phyloP scores from a whole-genome alignment of 495 filamentous ascomycete species.

The Schizothecium vesticola region DNA sequence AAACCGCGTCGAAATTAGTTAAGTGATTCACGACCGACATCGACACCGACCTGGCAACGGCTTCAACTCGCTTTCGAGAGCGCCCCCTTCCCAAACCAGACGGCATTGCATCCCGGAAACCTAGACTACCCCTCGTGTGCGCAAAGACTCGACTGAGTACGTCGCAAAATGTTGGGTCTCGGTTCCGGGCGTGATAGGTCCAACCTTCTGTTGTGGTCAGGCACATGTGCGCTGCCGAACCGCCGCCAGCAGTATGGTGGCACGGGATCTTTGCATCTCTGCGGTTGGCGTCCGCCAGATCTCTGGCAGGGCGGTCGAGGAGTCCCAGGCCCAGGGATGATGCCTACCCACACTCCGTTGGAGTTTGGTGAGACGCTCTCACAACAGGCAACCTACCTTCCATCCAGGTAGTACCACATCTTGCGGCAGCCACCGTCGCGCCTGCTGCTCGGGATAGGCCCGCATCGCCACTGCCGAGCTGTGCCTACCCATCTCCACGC shows the following conservation, averaged over 20 bases:
- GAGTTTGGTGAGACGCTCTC: neutral
- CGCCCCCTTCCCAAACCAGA: constrained; percentile 4
- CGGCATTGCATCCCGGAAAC: neutral
- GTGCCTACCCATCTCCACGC: neutral
- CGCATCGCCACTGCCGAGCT: neutral
- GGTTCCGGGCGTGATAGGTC: constrained; percentile 4
- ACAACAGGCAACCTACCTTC: neutral
- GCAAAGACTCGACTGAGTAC: neutral
- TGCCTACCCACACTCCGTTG: neutral
- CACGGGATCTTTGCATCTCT: neutral
- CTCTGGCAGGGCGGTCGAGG: constrained; percentile 4
- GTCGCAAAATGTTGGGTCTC: constrained; percentile 2
- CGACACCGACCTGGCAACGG: neutral
- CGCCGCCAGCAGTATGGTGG: neutral
- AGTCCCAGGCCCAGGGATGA: neutral
- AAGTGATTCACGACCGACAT: neutral
- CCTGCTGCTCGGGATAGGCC: neutral
- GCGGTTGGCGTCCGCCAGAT: constrained; percentile 8
- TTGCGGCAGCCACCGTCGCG: neutral
- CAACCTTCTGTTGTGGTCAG: constrained; percentile 3
- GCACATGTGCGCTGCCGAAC: neutral
- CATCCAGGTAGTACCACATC: neutral
- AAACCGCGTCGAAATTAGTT: neutral
- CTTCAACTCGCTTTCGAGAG: neutral
- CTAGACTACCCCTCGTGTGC: neutral